phyloP scores from a whole-genome alignment of 257 asterid species.

The Penstemon eatonii region DNA sequence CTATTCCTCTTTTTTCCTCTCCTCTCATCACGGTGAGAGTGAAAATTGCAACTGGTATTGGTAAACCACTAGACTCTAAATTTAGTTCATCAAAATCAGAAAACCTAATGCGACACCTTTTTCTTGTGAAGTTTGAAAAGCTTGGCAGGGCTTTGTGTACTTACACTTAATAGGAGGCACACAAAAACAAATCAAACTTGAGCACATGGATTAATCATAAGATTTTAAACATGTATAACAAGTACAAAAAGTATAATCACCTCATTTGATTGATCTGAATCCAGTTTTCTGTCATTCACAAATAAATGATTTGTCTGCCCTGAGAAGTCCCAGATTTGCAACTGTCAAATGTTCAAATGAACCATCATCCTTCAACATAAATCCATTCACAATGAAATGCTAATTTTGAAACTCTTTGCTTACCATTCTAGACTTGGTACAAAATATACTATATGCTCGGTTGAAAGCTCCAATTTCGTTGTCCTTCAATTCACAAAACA shows the following conservation, averaged over 20 bases:
- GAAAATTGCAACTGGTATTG: constrained; percentile 6
- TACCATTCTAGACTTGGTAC: constrained; percentile 52
- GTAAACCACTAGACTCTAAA: not conserved
- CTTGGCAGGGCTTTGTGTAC: constrained; percentile 4
- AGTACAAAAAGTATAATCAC: constrained; percentile 34
- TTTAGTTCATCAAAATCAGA: constrained; percentile 14
- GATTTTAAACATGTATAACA: constrained; percentile 19
- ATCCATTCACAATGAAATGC: constrained; percentile 23
- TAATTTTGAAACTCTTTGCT: constrained; percentile 29
- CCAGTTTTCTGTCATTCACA: constrained; percentile 33
- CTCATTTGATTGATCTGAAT: constrained; percentile 39
- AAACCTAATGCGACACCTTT: not conserved
- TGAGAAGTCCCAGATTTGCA: constrained; percentile 77
- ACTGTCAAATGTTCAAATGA: constrained; percentile 43
- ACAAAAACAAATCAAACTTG: not conserved
- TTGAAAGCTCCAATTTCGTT: constrained; percentile 44
- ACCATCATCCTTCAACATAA: constrained; percentile 23
- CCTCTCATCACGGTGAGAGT: not conserved
- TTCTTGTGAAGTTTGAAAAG: constrained; percentile 16
- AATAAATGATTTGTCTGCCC: constrained; percentile 55
- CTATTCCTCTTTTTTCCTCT: not conserved
- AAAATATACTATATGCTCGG: constrained; percentile 44
- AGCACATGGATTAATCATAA: constrained; percentile 13
- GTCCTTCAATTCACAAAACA: constrained; percentile 44
- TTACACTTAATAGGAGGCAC: constrained; percentile 4